Evolutionary conservation across 352 stramenopile genomes (phyloP).

Genomic region (Pythium biforme): DNA sequence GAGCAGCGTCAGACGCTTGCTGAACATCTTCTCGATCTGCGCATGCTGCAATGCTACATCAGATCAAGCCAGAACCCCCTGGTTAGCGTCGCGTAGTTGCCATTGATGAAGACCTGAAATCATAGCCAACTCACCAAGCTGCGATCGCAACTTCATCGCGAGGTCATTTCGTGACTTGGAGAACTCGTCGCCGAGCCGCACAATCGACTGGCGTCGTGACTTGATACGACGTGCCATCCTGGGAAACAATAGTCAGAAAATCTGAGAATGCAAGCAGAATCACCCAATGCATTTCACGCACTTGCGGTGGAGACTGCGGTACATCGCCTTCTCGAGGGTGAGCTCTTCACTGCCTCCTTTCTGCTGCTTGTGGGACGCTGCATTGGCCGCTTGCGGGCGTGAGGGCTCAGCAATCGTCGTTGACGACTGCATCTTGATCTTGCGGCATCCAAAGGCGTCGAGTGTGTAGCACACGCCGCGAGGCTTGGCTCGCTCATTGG

Average conservation of each 20-base stretch:
- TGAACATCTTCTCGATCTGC: slow-evolving; percentile 64
- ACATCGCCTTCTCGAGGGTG: slow-evolving; percentile 57
- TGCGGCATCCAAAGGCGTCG: slow-evolving; percentile 52
- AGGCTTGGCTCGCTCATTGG: slow-evolving; percentile 23
- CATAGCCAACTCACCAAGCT: slow-evolving; percentile 30
- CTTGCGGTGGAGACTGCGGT: slow-evolving; percentile 57
- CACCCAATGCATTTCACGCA: slow-evolving; percentile 23
- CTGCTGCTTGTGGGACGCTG: slow-evolving; percentile 34
- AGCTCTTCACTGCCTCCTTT: slow-evolving; percentile 33
- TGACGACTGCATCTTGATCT: slow-evolving; percentile 70
- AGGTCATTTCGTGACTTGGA: slow-evolving; percentile 35
- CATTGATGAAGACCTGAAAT: background rate
- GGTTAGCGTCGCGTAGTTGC: background rate
- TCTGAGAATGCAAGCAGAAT: too few species aligned
- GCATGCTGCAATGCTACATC: slow-evolving; percentile 59
- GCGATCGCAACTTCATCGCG: slow-evolving; percentile 50
- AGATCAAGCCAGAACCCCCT: background rate
- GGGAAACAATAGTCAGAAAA: slow-evolving; percentile 4
- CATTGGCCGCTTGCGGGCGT: slow-evolving; percentile 18
- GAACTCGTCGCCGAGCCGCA: slow-evolving; percentile 49
- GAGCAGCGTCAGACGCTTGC: slow-evolving; percentile 47
- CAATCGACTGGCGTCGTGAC: slow-evolving; percentile 41
- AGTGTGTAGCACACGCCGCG: slow-evolving; percentile 77
- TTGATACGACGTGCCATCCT: slow-evolving; percentile 66
- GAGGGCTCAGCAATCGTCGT: slow-evolving; percentile 6